Base-by-base conservation (phyloP, 306 rosid species). In the Styphnolobium japonicum region DNA sequence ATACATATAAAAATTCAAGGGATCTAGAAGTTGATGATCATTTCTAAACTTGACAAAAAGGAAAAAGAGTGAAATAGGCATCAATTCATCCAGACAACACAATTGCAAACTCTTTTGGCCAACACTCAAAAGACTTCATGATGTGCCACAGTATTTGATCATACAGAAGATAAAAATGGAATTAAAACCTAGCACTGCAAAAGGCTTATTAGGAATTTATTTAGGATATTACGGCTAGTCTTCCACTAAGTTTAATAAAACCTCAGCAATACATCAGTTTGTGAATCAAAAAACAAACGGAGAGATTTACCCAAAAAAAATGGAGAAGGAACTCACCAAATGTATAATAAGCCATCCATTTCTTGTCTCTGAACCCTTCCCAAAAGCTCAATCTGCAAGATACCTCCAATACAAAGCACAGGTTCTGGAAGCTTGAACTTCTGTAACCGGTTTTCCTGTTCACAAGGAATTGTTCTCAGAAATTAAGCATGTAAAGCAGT, bases 281-380 rank as follows among this genome's bases (percentile, higher is more conserved):
- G 68, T 15, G 19, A 40, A 71, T 18, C 4, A 45, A 7, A 16
- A 27, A 64, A 33, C 3, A 27, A 39, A 78, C 7, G 31, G 64
- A 23, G 66, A 39, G n/a, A n/a, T n/a, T n/a, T n/a, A n/a, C n/a
- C n/a, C n/a, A n/a, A n/a, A n/a, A n/a, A n/a, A n/a, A n/a, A n/a
- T n/a, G n/a, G n/a, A n/a, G 52, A 76, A 14, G 36, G 71, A 79
- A 84, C 93, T 4, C 36, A 94, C 98, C 98, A 95, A 75, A 95
- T 88, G 86, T 95, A 95, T 80, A 86, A 82, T 73, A 92, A 83
- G 81, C 84, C 86, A 86, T 95, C 98, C 81, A 83, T 82, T 85
- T 91, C 98, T 87, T 92, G 97, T 82, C 80, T 91, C 87, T 95
- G 98, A 21, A 88, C 89, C 81, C 98, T 92, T 71, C 92, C 98